These are phyloP conservation scores for Aspergillus ellipticus DNA, from an alignment of 495 filamentous ascomycete genomes.

Conservation along the genomic window DNA sequence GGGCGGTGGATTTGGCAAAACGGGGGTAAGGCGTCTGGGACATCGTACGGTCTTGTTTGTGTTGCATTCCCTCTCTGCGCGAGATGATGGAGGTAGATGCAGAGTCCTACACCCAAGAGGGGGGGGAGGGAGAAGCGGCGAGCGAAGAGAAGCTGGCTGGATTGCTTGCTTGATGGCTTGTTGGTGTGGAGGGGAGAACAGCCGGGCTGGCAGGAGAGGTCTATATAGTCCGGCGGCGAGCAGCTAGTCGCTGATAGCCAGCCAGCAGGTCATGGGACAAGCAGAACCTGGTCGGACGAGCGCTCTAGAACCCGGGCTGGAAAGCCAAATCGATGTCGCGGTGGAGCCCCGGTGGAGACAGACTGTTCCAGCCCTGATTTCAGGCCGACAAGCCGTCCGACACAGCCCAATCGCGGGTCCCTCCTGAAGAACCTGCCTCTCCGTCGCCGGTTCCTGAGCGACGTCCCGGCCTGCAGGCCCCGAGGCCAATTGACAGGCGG, in stretches of 20 bases:
- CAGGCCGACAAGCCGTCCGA: neutral
- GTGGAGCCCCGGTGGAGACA: neutral
- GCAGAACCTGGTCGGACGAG: neutral
- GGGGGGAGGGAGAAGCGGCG: neutral
- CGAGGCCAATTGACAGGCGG: neutral
- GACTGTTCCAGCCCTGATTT: constrained; percentile 3
- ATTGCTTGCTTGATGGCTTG: neutral
- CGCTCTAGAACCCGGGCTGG: neutral
- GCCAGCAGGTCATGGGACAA: neutral
- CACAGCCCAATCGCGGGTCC: neutral
- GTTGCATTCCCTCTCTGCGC: neutral
- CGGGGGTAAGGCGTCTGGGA: neutral
- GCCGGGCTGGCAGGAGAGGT: neutral
- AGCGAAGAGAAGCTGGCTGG: neutral
- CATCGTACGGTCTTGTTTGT: neutral
- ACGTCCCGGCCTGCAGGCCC: neutral
- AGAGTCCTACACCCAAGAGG: neutral
- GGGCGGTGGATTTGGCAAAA: constrained; percentile 1
- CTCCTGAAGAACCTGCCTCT: neutral
- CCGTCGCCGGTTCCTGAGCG: neutral
- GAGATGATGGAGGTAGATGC: neutral
- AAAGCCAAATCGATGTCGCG: neutral
- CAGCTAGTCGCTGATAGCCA: neutral
- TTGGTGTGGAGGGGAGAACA: neutral
- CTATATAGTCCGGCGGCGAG: neutral